Conservation (phyloP, 768 basidiomycete species). For the Termitomyces eurrhizus region DNA sequence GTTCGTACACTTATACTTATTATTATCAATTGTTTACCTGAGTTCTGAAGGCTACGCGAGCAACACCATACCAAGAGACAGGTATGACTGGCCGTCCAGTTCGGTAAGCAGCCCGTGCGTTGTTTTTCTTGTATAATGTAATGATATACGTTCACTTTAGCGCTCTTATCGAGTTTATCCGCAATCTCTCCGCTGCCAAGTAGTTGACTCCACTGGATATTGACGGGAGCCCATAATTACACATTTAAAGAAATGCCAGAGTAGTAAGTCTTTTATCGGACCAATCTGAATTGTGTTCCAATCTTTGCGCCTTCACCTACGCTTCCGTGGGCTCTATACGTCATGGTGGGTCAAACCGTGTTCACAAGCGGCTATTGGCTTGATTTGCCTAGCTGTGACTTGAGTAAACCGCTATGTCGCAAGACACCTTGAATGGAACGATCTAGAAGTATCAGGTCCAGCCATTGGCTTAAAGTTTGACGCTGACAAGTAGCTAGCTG, state of each 20-base stretch:
- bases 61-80: constrained; percentile 60
- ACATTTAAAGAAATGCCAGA: background rate
- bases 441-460: no score
- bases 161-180: constrained; percentile 38
- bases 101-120: constrained; percentile 45
- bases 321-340: background rate
- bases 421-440: no score
- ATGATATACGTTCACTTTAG: constrained; percentile 16
- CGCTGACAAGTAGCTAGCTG: no score
- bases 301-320: background rate
- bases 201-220: background rate
- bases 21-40: background rate
- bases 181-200: constrained; percentile 26
- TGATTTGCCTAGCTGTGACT: no score
- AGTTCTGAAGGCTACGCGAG: constrained; percentile 39
- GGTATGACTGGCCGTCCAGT: constrained; percentile 83
- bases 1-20: constrained; percentile 28
- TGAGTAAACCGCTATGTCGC: no score
- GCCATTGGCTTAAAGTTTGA: no score
- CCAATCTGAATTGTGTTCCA: background rate
- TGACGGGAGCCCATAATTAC: background rate
- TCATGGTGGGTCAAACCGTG: no score
- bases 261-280: background rate
- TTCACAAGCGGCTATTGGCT: no score
- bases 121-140: background rate